Evolutionary conservation across 352 stramenopile species (phyloP).

Genomic region (Phytopythium helicoides): DNA sequence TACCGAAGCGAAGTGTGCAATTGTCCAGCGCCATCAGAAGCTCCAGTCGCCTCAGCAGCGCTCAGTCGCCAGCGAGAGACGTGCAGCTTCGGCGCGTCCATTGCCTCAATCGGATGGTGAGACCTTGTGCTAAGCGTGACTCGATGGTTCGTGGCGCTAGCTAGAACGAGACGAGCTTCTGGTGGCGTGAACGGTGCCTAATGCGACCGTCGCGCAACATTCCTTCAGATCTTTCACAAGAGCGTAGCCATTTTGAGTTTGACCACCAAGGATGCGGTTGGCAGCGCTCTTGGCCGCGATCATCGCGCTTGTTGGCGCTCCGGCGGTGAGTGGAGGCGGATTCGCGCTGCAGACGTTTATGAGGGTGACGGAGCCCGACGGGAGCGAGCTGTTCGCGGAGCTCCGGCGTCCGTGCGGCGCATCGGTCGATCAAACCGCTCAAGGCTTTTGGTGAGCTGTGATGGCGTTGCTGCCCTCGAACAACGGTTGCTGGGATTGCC

Average conservation of each 20-base stretch:
- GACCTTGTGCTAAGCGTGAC: too few relatives aligned
- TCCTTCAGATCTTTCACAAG: too few relatives aligned
- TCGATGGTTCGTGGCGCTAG: too few relatives aligned
- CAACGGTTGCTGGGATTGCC: background rate
- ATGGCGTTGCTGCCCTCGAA: background rate
- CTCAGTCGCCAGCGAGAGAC: conserved; percentile 35
- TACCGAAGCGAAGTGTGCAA: conserved; percentile 65
- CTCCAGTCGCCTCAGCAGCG: conserved; percentile 4
- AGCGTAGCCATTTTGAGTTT: too few relatives aligned
- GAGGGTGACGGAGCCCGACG: conserved; percentile 6
- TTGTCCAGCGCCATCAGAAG: background rate
- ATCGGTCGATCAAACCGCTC: conserved; percentile 2
- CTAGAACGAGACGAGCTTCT: too few relatives aligned
- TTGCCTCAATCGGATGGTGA: background rate
- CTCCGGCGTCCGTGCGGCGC: conserved; percentile 21
- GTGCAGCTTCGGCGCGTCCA: conserved; percentile 15
- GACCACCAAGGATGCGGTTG: background rate
- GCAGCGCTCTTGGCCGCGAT: background rate
- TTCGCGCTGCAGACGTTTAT: conserved; percentile 26
- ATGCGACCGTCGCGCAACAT: too few relatives aligned
- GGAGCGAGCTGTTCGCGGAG: conserved; percentile 12
- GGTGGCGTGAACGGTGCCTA: too few relatives aligned
- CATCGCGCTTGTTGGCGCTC: too few relatives aligned
- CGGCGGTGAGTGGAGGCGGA: background rate
- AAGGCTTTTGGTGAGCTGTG: conserved; percentile 16